Evolutionary conservation across 257 asterid genomes (phyloP).

Genomic region (Sherardia arvensis): DNA sequence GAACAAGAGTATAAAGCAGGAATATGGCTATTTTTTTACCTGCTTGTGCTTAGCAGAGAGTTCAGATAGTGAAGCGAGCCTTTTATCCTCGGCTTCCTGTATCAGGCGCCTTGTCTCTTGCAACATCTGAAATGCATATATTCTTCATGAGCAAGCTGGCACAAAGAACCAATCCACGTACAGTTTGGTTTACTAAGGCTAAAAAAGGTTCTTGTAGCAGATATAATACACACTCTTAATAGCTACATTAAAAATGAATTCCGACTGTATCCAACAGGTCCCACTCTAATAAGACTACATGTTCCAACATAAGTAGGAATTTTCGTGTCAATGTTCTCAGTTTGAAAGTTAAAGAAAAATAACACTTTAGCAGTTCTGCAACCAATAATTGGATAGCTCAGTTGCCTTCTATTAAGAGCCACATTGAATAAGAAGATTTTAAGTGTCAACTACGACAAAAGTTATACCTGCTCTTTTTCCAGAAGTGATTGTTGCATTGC

Average conservation of each 20-base stretch:
- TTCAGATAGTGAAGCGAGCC: slow-evolving; percentile 60
- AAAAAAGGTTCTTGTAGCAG: not conserved
- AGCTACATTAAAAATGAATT: not conserved
- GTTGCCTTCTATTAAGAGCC: no score
- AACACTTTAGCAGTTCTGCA: not conserved
- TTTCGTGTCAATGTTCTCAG: not conserved
- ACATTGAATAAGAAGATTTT: not conserved
- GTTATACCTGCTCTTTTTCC: slow-evolving; percentile 77
- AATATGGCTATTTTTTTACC: slow-evolving; percentile 34
- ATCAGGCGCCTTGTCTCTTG: slow-evolving; percentile 54
- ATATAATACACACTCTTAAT: not conserved
- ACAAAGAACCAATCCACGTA: not conserved
- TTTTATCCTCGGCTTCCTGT: slow-evolving; percentile 82
- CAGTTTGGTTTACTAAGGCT: not conserved
- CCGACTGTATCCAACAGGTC: not conserved
- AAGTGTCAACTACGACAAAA: not conserved
- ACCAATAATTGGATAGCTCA: no score
- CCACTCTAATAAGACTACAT: not conserved
- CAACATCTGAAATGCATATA: slow-evolving; percentile 45
- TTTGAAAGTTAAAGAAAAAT: not conserved
- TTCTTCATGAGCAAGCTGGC: not conserved
- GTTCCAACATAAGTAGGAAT: not conserved
- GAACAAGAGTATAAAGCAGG: slow-evolving; percentile 12
- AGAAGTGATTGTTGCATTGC: slow-evolving; percentile 67
- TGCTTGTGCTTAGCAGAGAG: slow-evolving; percentile 74